phyloP scores from a whole-genome alignment of 192 early-diverging fungal species.

The Coemansia sp. region DNA sequence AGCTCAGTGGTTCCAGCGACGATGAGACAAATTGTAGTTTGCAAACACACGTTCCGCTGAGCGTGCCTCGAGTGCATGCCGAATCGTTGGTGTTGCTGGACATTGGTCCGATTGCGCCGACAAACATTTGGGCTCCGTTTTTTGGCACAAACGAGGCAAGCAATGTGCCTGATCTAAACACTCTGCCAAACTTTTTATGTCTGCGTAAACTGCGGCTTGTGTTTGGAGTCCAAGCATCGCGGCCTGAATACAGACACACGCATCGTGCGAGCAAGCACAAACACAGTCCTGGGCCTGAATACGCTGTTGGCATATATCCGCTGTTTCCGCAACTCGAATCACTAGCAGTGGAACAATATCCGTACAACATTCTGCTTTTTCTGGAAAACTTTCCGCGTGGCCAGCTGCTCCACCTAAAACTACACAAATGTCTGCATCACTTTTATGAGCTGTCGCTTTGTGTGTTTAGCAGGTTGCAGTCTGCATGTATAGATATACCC shows the following conservation, averaged over 20 bases:
- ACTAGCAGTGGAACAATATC: constrained; percentile 20
- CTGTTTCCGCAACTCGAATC: constrained; percentile 29
- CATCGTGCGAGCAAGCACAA: constrained; percentile 1
- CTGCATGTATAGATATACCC: constrained; percentile 11
- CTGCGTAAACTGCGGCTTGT: constrained; percentile 27
- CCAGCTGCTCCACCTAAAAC: constrained; percentile 18
- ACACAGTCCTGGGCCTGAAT: constrained; percentile 6
- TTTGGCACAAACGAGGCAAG: background rate
- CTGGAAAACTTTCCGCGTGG: constrained; percentile 40
- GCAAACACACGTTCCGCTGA: background rate
- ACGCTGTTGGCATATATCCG: constrained; percentile 6
- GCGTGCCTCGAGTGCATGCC: constrained; percentile 19
- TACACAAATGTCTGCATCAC: constrained; percentile 17
- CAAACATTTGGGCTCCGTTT: constrained; percentile 34
- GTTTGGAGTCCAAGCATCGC: constrained; percentile 6
- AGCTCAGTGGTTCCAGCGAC: background rate
- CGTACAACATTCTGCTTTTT: constrained; percentile 23
- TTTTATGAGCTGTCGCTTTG: constrained; percentile 12
- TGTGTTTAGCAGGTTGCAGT: constrained; percentile 9
- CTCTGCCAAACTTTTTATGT: constrained; percentile 7
- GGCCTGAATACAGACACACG: background rate
- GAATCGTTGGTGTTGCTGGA: constrained; percentile 23
- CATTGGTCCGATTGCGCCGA: constrained; percentile 30
- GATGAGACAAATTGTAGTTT: background rate
- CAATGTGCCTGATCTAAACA: background rate